Evolutionary conservation across 306 rosid species (phyloP).

Genomic region (Senna siamea): DNA sequence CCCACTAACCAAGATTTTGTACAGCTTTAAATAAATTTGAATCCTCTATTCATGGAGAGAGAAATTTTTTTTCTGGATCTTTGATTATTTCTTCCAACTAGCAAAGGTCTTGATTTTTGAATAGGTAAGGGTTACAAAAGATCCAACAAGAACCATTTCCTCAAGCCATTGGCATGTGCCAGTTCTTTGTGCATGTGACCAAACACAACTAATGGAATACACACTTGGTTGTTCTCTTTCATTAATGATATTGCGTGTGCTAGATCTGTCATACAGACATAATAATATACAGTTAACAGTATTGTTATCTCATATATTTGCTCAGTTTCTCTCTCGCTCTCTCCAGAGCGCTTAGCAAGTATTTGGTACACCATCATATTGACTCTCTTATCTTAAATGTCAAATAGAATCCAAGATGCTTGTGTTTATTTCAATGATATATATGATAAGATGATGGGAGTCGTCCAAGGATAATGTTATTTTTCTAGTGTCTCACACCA

Average conservation of each 20-base stretch:
- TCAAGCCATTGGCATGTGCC: slow-evolving; percentile 71
- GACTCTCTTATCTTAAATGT: not conserved
- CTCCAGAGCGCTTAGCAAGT: no score
- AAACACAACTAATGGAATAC: slow-evolving; percentile 78
- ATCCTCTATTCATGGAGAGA: no score
- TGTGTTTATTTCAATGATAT: no score
- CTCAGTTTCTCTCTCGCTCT: no score
- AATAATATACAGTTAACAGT: slow-evolving; percentile 23
- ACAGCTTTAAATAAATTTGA: no score
- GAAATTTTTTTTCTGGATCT: no score
- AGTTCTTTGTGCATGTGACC: slow-evolving; percentile 99
- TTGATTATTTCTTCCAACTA: no score
- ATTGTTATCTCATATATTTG: slow-evolving; percentile 20
- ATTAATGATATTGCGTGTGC: slow-evolving; percentile 67
- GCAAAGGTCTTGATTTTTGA: no score
- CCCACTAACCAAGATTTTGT: slow-evolving; percentile 42
- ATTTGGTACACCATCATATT: not conserved
- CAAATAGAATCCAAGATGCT: not conserved
- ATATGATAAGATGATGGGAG: no score
- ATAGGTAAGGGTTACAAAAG: no score
- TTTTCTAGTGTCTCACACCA: no score
- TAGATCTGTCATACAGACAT: slow-evolving; percentile 59
- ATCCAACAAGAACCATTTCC: slow-evolving; percentile 88
- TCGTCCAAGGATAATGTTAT: no score
- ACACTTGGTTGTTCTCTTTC: slow-evolving; percentile 57